Conservation (phyloP, 495 filamentous ascomycete genomes). For the Parachaetomium inaequale region DNA sequence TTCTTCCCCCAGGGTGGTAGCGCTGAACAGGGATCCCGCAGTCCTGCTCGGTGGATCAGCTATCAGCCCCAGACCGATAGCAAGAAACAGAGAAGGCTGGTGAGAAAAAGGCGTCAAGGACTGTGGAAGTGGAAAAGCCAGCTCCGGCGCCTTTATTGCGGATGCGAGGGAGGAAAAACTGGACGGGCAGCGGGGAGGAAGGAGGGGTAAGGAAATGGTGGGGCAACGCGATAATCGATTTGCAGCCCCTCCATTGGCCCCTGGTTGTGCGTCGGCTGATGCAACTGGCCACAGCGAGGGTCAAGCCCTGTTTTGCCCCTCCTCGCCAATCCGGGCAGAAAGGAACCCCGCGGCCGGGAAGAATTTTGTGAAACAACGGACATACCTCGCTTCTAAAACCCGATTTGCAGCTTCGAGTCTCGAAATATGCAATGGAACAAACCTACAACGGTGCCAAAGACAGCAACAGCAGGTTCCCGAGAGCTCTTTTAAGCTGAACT, state of each 20-base stretch:
- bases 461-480: not conserved
- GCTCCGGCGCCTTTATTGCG: conserved; percentile 31
- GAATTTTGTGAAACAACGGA: not conserved
- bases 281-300: conserved; percentile 29
- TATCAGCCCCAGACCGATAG: conserved; percentile 34
- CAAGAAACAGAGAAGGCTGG: conserved; percentile 19
- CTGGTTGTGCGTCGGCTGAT: conserved; percentile 32
- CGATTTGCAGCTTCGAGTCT: not conserved
- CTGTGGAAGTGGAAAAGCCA: conserved; percentile 21
- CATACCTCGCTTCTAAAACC: not conserved
- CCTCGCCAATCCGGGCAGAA: conserved; percentile 18
- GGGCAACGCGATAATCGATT: conserved; percentile 25
- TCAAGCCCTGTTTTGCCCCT: conserved; percentile 40
- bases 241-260: conserved; percentile 27
- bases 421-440: not conserved
- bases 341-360: conserved; percentile 15
- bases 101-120: conserved; percentile 21
- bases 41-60: conserved; percentile 27
- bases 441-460: not conserved
- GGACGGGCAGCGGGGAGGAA: conserved; percentile 23
- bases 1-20: conserved; percentile 23
- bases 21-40: conserved; percentile 23
- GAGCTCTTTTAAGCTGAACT: not conserved
- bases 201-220: conserved; percentile 34
- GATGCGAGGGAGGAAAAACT: conserved; percentile 27